Evolutionary conservation across 1,284 basidiomycete genomes (phyloP).

Genomic region (Ceratobasidium sp.): DNA sequence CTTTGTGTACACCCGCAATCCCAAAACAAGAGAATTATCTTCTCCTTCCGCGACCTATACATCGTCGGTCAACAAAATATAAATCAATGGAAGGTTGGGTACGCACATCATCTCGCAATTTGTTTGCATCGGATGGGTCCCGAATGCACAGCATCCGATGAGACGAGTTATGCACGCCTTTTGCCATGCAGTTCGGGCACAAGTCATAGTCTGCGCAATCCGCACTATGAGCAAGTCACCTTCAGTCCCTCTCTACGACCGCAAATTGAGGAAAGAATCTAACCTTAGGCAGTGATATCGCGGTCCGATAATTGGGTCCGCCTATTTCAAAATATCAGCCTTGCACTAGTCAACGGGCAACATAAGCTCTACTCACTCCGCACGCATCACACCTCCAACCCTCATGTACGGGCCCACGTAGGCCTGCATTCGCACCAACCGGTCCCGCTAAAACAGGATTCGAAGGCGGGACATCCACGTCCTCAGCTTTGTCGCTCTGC

Average conservation of each 20-base stretch:
- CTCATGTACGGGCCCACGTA: slow-evolving; percentile 14
- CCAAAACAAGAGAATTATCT: slow-evolving; percentile 36
- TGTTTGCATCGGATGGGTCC: slow-evolving; percentile 8
- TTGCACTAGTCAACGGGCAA: no score
- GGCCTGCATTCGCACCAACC: background rate
- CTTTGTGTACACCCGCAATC: slow-evolving; percentile 43
- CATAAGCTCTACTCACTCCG: background rate
- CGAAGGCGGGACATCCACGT: background rate
- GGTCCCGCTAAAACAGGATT: slow-evolving; percentile 4
- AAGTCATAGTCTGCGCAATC: slow-evolving; percentile 41
- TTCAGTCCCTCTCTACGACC: background rate
- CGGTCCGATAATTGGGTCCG: slow-evolving; percentile 38
- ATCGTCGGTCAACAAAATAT: no score
- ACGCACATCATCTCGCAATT: slow-evolving; percentile 26
- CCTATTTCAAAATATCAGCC: background rate
- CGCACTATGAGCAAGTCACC: background rate
- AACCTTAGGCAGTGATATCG: slow-evolving; percentile 39
- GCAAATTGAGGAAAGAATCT: background rate
- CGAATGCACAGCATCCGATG: slow-evolving; percentile 33
- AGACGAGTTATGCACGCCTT: slow-evolving; percentile 21
- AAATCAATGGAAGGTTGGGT: no score
- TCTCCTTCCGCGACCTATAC: slow-evolving; percentile 21
- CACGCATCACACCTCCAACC: slow-evolving; percentile 29
- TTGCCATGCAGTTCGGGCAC: slow-evolving; percentile 40
- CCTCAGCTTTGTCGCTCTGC: background rate